Percentiles rank a stretch among this genome's conserved stretches.
phyloP scores from a whole-genome alignment of 192 early-diverging fungal species.

The Coemansia guatemalensis region DNA sequence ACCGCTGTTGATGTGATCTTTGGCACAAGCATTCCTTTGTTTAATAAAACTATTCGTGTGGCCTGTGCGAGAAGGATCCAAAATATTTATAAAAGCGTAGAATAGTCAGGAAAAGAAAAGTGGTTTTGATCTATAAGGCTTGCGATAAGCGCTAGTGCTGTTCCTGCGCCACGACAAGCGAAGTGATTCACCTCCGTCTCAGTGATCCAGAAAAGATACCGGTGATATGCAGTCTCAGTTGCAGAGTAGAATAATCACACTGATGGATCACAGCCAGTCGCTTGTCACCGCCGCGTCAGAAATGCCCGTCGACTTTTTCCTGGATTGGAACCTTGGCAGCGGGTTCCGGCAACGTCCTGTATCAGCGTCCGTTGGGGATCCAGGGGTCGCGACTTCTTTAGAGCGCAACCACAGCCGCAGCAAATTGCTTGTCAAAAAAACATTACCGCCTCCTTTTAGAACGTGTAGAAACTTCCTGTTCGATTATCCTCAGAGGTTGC shows the following conservation, averaged over 20 bases:
- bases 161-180: neutral
- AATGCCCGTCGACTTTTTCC: neutral
- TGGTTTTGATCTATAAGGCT: neutral
- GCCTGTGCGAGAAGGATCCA: neutral
- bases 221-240: neutral
- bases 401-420: neutral
- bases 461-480: neutral
- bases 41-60: neutral
- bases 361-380: neutral
- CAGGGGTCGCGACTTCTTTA: neutral
- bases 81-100: neutral
- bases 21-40: slow-evolving; percentile 33
- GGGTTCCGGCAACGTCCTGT: neutral
- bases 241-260: no score
- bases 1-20: slow-evolving; percentile 22
- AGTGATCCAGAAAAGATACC: neutral
- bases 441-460: neutral
- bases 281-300: neutral
- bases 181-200: neutral
- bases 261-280: neutral
- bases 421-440: neutral
- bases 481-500: neutral
- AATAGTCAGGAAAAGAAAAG: neutral
- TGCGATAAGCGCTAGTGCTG: neutral
- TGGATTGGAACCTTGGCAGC: neutral